Percentiles rank a stretch among this genome's conserved stretches.
phyloP scores from a whole-genome alignment of 2,329 filamentous ascomycete genomes.

The Neofusicoccum sp. region DNA sequence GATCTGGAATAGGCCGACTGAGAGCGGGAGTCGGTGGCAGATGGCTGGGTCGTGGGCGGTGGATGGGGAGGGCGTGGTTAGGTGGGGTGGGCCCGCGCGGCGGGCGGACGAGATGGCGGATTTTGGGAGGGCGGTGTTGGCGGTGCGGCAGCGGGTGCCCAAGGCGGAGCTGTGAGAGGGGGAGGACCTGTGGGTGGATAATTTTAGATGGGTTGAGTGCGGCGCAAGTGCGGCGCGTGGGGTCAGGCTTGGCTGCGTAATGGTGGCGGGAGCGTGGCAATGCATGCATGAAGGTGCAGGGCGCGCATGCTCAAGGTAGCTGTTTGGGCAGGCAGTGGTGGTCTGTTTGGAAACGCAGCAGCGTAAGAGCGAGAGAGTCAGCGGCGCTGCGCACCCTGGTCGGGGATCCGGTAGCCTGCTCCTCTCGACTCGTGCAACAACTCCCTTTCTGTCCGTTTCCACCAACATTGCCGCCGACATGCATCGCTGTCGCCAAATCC shows the following conservation, averaged over 20 bases:
- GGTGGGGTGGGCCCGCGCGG: slow-evolving; percentile 50
- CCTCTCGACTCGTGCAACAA: background rate
- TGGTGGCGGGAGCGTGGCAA: background rate
- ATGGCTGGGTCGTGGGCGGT: slow-evolving; percentile 64
- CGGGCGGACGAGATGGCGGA: slow-evolving; percentile 56
- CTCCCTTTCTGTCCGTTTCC: background rate
- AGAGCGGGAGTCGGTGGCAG: slow-evolving; percentile 69
- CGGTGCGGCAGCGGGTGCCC: background rate
- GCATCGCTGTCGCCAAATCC: too few species aligned
- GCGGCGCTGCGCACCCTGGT: background rate
- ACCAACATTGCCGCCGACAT: background rate
- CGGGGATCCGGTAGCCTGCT: background rate
- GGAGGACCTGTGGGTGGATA: background rate
- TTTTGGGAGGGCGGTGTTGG: slow-evolving; percentile 48
- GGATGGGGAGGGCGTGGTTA: slow-evolving; percentile 52
- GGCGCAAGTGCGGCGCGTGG: background rate
- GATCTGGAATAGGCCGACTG: slow-evolving; percentile 64
- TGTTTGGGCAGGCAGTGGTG: background rate
- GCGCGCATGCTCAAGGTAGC: background rate
- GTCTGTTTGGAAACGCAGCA: background rate
- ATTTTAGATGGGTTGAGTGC: background rate
- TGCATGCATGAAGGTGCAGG: background rate
- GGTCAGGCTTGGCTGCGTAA: background rate
- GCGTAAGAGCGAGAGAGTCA: background rate
- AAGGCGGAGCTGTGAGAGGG: background rate